A percentile compares a stretch with the other conserved stretches of the same genome.
Conservation (phyloP, 768 basidiomycete genomes). For the Hygrocybe punicea region DNA sequence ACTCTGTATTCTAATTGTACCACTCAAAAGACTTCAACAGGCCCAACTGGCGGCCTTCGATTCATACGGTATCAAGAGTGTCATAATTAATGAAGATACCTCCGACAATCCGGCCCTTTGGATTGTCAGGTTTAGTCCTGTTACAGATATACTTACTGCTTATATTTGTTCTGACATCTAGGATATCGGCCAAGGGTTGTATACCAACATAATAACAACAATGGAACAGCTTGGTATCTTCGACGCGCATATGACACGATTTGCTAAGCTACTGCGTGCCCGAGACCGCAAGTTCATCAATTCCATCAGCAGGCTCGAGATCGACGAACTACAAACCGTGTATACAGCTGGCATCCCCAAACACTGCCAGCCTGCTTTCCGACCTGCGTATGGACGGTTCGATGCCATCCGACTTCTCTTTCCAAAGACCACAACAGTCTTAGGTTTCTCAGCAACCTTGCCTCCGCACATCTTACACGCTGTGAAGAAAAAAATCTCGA, state of each 20-base stretch:
- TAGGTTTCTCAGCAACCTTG: slow-evolving; percentile 21
- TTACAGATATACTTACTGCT: neutral
- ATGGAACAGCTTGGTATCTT: slow-evolving; percentile 16
- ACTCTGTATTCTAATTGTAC: slow-evolving; percentile 11
- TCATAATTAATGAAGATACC: slow-evolving; percentile 19
- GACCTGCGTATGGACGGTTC: slow-evolving; percentile 23
- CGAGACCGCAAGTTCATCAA: slow-evolving; percentile 6
- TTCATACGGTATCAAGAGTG: slow-evolving; percentile 19
- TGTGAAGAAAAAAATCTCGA: slow-evolving; percentile 12
- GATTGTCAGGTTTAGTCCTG: slow-evolving; percentile 6
- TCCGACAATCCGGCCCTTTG: slow-evolving; percentile 17
- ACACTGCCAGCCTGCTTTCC: slow-evolving; percentile 22
- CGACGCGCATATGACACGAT: slow-evolving; percentile 17
- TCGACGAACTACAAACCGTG: slow-evolving; percentile 27
- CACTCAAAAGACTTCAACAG: slow-evolving; percentile 12
- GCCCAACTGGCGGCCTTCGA: slow-evolving; percentile 11
- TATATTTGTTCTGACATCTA: neutral
- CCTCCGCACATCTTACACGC: slow-evolving; percentile 22
- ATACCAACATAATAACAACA: slow-evolving; percentile 8
- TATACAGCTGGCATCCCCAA: slow-evolving; percentile 17
- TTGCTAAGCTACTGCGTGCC: slow-evolving; percentile 12
- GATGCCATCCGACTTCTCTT: slow-evolving; percentile 13
- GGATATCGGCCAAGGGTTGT: too few species aligned
- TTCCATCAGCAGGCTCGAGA: slow-evolving; percentile 11
- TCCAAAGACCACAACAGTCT: slow-evolving; percentile 4